Conservation (phyloP, 148 eudicot species). For the Polygonum maritimum region DNA sequence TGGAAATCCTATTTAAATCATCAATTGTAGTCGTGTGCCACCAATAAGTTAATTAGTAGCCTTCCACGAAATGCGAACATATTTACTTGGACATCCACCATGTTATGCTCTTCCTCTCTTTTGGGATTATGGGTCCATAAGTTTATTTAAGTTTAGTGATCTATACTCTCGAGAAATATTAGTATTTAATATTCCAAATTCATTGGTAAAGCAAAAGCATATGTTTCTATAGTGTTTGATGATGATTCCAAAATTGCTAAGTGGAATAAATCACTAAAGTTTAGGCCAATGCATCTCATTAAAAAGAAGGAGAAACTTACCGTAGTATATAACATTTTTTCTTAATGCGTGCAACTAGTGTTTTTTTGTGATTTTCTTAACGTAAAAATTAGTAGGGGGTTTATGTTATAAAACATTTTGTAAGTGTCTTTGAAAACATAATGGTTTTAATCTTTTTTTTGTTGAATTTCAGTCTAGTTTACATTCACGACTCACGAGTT, state of each 20-base stretch:
- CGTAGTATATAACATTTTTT: no score
- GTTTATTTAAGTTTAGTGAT: background rate
- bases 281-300: no score
- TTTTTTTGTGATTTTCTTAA: no score
- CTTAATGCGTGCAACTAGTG: no score
- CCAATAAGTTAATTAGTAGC: background rate
- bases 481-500: no score
- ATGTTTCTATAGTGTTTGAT: background rate
- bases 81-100: background rate
- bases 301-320: no score
- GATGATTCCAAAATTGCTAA: background rate
- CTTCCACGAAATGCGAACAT: background rate
- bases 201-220: constrained; percentile 1
- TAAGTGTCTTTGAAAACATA: no score
- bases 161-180: background rate
- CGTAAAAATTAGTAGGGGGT: no score
- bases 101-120: constrained; percentile 1
- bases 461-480: no score
- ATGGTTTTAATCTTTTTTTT: no score
- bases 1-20: background rate
- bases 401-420: no score
- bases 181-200: background rate
- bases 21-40: background rate
- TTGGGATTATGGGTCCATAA: background rate
- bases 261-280: background rate